Base-by-base conservation (phyloP, 768 basidiomycete species). In the Lentinula lateritia region DNA sequence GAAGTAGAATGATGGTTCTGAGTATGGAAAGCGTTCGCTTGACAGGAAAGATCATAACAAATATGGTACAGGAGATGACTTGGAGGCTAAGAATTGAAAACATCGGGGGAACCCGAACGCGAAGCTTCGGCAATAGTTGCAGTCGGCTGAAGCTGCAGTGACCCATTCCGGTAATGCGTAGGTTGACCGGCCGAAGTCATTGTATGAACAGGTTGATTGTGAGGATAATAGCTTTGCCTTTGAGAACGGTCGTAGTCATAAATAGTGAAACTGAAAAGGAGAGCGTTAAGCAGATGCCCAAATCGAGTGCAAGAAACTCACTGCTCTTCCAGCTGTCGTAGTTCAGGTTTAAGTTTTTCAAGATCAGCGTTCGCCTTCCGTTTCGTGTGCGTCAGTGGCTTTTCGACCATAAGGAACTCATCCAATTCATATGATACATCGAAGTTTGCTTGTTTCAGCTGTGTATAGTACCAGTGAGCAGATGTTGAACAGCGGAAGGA, bases 381-480 rank as follows among this genome's bases (percentile, higher is more conserved):
- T 73, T 94, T 97, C 50, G 90, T 81, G 64, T 95, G 94, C 60
- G 93, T 97, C 60, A 98, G 76, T n/a, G 96, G 96, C 72, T 98
- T 98, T 76, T 98, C 96, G 57, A 95, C 95, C 83, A 98, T 85
- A 69, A 99, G 74, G 68, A 98, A 90, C 72, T 99, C 97, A 71
- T 99, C 95, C 9, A 99, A 83, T 76, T 98, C 97, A 69, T 98
- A 95, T 39, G 93, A 87, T 41, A 97, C 89, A 70, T 99, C 96
- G 73, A 98, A 99, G 73, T 99, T 98, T n/a, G 95, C 92, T 74
- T 89, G 89, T 72, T 95, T 95, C 74, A 90, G 86, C 95, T 99
- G 69, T 32, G 62, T 6, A n/a, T 16, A 28, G 7, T 5, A 28
- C 28, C 3, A 18, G 23, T 48, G 16, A 48, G 41, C 18, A 18